Evolutionary conservation across 768 basidiomycete genomes (phyloP).

Genomic region (Termitomyces sp.): DNA sequence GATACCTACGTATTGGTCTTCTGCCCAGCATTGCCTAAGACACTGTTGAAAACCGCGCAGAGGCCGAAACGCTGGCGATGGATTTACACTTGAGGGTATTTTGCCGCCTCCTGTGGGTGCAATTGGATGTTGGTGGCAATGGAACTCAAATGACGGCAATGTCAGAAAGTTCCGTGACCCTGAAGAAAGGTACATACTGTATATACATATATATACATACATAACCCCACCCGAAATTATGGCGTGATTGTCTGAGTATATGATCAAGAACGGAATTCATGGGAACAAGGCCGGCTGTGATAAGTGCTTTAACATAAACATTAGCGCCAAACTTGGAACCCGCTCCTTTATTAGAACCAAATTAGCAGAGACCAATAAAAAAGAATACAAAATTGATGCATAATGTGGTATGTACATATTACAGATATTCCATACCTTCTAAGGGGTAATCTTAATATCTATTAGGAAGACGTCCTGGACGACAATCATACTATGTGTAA

Average conservation of each 20-base stretch:
- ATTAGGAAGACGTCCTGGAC: conserved; percentile 16
- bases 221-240: neutral
- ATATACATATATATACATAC: no score
- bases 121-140: neutral
- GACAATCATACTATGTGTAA: conserved; percentile 10
- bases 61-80: no score
- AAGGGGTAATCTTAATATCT: conserved; percentile 19
- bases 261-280: no score
- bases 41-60: neutral
- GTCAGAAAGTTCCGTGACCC: conserved; percentile 3
- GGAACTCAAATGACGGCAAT: neutral
- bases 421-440: conserved; percentile 17
- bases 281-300: no score
- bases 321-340: no score
- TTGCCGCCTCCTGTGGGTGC: neutral
- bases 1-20: no score
- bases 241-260: no score
- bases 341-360: no score
- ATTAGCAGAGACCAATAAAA: no score
- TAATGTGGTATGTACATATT: conserved; percentile 11
- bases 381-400: conserved; percentile 9
- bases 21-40: neutral
- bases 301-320: no score
- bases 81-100: neutral
- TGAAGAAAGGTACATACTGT: neutral